These are phyloP conservation scores for Colletotrichum musicola DNA, from an alignment of 2,329 filamentous ascomycete species.

Conservation along the genomic window DNA sequence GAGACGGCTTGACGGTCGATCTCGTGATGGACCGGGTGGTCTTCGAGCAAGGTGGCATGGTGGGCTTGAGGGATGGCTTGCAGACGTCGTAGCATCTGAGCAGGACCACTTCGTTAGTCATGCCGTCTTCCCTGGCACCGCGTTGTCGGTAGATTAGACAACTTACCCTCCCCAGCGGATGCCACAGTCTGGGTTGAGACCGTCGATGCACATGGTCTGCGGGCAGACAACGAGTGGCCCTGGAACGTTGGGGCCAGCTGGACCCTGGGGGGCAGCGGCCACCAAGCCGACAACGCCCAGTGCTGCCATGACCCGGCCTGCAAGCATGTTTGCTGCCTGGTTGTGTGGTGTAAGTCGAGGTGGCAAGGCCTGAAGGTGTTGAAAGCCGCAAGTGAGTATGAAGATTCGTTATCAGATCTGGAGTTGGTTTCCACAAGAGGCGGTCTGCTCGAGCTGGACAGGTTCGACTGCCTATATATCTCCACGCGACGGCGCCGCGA, in stretches of 20 bases:
- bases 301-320: constrained; percentile 6
- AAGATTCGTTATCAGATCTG: neutral
- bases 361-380: neutral
- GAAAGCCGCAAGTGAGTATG: neutral
- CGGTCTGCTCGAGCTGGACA: neutral
- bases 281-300: constrained; percentile 26
- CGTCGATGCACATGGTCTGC: constrained; percentile 45
- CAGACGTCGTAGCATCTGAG: constrained; percentile 47
- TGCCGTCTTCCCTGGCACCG: neutral
- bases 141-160: neutral
- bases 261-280: constrained; percentile 25
- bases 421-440: neutral
- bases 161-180: constrained; percentile 46
- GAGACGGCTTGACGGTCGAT: neutral
- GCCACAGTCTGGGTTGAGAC: constrained; percentile 44
- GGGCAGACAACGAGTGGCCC: constrained; percentile 21
- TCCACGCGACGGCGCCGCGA: neutral
- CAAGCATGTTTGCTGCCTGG: constrained; percentile 23
- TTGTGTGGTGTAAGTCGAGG: neutral
- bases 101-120: neutral
- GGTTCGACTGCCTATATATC: constrained; percentile 23
- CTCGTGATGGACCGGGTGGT: constrained; percentile 10
- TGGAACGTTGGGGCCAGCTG: neutral
- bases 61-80: constrained; percentile 28
- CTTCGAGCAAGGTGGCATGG: constrained; percentile 33